Base-by-base conservation (phyloP, 495 filamentous ascomycete species). In the Xylona heveae region DNA sequence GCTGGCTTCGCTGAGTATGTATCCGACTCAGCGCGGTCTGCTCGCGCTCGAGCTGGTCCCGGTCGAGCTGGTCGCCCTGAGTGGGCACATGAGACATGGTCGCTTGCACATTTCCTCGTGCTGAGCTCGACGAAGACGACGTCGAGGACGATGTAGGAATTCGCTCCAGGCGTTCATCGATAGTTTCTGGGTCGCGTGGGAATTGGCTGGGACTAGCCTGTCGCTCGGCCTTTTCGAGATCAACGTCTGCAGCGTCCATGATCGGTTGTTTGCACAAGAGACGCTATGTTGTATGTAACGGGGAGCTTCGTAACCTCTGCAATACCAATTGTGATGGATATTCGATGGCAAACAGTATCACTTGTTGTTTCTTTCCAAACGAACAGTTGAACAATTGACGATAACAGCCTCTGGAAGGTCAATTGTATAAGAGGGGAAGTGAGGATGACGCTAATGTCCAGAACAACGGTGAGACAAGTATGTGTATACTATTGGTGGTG, bases 21-120 rank as follows among this genome's bases (percentile, higher is more conserved):
- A 84, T 82, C 6, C 80, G 66, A 42, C 68, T 74, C 13, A 90
- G 52, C 30, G 68, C 74, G 26, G 77, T 82, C n/a, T 61, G 63
- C 46, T 79, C 64, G 38, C 74, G 54, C 42, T 80, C 77, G n/a
- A 81, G 56, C 48, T 46, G 14, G 33, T 30, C 8, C 28, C 24
- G 5, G 19, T 17, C 8, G n/a, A n/a, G n/a, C n/a, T 40, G 38
- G 39, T 73, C 71, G 42, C 55, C 48, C 35, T 66, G 60, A 5
- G 76, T 82, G 19, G 64, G 59, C n/a, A 71, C 54, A 24, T 67
- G 58, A 35, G 60, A 65, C 51, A 79, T 59, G 44, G 42, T 48
- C 6, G 42, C 39, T 42, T 19, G 6, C 5, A 7, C n/a, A 19
- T 7, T n/a, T n/a, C 22, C 21, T 10, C 42, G 34, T 2, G 34